A percentile compares a stretch with the other conserved stretches of the same genome.
Conservation (phyloP, 2,329 filamentous ascomycete species). For the Teratosphaeria viscida region DNA sequence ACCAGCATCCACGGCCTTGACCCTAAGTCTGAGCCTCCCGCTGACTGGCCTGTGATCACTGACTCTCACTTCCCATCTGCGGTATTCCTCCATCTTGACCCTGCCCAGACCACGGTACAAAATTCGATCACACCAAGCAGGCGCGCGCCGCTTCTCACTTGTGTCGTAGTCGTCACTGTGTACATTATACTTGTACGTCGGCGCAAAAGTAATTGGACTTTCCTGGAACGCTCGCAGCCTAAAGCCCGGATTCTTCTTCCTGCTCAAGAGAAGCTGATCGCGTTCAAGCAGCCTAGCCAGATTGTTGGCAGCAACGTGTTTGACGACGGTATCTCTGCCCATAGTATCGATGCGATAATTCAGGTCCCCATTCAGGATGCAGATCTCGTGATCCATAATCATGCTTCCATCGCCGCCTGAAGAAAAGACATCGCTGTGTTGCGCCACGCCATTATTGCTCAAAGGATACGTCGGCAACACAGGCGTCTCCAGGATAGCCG, state of each 20-base stretch:
- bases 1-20: slow-evolving; percentile 70
- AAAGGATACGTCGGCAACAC: slow-evolving; percentile 59
- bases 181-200: slow-evolving; percentile 98
- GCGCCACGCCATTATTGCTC: slow-evolving; percentile 34
- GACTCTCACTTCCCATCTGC: slow-evolving; percentile 75
- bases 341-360: slow-evolving; percentile 99
- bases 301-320: slow-evolving; percentile 71
- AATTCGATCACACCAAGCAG: slow-evolving; percentile 92
- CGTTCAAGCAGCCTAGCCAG: slow-evolving; percentile 78
- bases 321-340: slow-evolving; percentile 84
- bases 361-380: slow-evolving; percentile 86
- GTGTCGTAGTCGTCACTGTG: slow-evolving; percentile 90
- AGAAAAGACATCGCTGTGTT: slow-evolving; percentile 64
- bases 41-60: slow-evolving; percentile 92
- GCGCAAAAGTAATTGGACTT: slow-evolving; percentile 78
- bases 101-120: slow-evolving; percentile 74
- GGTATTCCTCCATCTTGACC: slow-evolving; percentile 80
- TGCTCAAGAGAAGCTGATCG: slow-evolving; percentile 82
- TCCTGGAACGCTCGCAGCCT: slow-evolving; percentile 84
- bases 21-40: slow-evolving; percentile 67
- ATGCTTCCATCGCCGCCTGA: slow-evolving; percentile 91
- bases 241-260: slow-evolving; percentile 82
- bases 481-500: slow-evolving; percentile 72
- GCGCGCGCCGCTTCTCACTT: slow-evolving; percentile 77
- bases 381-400: slow-evolving; percentile 96